A percentile compares a stretch with the other conserved stretches of the same genome.
Evolutionary conservation across 441 rosid species (phyloP).

Genomic region (Populus hybrid): DNA sequence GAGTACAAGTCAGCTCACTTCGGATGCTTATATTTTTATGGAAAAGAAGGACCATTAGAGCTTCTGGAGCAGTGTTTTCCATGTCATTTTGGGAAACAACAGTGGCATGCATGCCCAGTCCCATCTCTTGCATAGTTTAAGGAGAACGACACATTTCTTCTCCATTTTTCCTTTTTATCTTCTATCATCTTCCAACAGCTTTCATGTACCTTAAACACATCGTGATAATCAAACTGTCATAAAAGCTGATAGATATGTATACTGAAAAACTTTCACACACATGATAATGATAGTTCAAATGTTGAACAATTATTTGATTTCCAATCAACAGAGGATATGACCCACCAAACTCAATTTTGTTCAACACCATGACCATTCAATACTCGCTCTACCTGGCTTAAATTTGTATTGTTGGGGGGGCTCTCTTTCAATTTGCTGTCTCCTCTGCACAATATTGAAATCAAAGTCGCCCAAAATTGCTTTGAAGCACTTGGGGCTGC

Average conservation of each 20-base stretch:
- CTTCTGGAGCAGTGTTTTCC: too few relatives aligned
- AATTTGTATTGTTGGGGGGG: neutral
- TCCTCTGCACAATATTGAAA: neutral
- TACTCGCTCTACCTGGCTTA: neutral
- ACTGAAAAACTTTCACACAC: neutral
- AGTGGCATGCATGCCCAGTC: neutral
- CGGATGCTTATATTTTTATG: conserved; percentile 6
- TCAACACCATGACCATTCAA: neutral
- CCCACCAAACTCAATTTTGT: conserved; percentile 7
- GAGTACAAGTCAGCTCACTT: neutral
- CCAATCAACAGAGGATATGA: neutral
- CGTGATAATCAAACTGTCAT: neutral
- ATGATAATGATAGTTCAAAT: neutral
- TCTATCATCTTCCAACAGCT: conserved; percentile 1
- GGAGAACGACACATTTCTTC: neutral
- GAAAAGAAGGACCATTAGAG: neutral
- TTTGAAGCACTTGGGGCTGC: neutral
- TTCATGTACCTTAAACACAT: neutral
- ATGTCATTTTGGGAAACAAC: too few relatives aligned
- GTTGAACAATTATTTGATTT: neutral
- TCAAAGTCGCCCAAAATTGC: neutral
- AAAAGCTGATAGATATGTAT: neutral
- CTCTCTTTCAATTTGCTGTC: neutral
- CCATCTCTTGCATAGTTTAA: conserved; percentile 4
- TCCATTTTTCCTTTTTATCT: neutral